phyloP scores from a whole-genome alignment of 805 yeast species.

The Myxozyma monticola region DNA sequence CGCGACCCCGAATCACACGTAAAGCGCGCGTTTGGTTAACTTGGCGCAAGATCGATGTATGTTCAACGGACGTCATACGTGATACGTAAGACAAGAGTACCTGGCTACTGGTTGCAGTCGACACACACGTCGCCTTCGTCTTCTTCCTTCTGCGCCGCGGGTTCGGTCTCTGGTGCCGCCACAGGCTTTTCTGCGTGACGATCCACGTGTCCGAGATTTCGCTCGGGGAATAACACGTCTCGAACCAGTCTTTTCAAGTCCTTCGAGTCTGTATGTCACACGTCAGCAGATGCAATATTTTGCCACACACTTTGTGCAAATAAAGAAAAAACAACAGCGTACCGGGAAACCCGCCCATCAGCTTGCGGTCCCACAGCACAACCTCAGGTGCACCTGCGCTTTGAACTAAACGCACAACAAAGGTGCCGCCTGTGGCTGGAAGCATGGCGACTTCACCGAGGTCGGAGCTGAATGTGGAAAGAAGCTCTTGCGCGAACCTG shows the following conservation, averaged over 20 bases:
- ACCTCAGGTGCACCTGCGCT: conserved; percentile 39
- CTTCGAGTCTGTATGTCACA: conserved; percentile 59
- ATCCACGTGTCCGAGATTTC: conserved; percentile 66
- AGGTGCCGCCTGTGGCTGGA: conserved; percentile 56
- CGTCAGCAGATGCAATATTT: neutral
- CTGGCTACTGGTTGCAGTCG: too few relatives aligned
- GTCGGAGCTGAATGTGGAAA: conserved; percentile 71
- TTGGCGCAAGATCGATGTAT: too few relatives aligned
- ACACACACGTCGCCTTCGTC: conserved; percentile 8
- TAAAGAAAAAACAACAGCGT: neutral
- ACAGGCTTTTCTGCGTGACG: conserved; percentile 22
- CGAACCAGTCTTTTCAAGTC: conserved; percentile 68
- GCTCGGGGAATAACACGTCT: conserved; percentile 55
- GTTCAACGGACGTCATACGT: too few relatives aligned
- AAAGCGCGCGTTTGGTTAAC: too few relatives aligned
- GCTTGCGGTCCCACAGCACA: conserved; percentile 60
- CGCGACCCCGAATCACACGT: too few relatives aligned
- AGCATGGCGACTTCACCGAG: conserved; percentile 55
- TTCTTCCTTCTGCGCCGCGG: too few relatives aligned
- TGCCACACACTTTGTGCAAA: too few relatives aligned
- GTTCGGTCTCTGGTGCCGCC: neutral
- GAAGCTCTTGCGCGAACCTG: conserved; percentile 58
- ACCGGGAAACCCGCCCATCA: conserved; percentile 71
- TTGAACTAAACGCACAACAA: conserved; percentile 54
- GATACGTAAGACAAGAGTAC: too few relatives aligned